Conservation (phyloP, 108 stramenopile species). For the Craspedostauros australis region DNA sequence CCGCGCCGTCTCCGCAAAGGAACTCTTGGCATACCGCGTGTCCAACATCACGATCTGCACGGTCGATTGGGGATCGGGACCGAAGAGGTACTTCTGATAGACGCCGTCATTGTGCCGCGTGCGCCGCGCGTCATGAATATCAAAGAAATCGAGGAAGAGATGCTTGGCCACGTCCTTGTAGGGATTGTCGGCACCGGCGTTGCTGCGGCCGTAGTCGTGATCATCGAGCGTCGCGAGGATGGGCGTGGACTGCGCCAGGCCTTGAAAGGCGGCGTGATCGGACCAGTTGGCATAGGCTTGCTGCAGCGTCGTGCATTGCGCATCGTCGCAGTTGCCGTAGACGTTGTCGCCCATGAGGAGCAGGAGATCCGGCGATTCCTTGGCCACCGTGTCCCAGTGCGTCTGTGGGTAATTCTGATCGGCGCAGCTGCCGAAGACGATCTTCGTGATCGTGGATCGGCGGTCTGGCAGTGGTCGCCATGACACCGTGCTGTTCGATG, state of each 20-base stretch:
- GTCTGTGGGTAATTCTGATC: conserved; percentile 6
- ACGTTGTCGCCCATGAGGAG: conserved; percentile 24
- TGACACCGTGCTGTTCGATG: too few species aligned
- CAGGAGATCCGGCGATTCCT: conserved; percentile 10
- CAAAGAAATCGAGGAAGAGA: conserved; percentile 15
- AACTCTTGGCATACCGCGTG: conserved; percentile 10
- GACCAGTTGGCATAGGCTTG: conserved; percentile 13
- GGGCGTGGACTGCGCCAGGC: background rate
- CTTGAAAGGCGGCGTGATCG: conserved; percentile 15
- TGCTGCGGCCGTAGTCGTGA: conserved; percentile 16
- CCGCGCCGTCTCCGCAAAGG: background rate
- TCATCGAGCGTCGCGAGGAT: conserved; percentile 20
- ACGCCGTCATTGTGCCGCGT: conserved; percentile 10
- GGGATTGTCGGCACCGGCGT: conserved; percentile 6
- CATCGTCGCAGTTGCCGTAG: conserved; percentile 13
- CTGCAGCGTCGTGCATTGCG: conserved; percentile 3
- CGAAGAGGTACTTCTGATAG: conserved; percentile 1
- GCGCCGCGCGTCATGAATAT: conserved; percentile 11
- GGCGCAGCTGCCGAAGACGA: conserved; percentile 18
- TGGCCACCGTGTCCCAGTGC: conserved; percentile 18
- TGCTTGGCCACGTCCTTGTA: conserved; percentile 22
- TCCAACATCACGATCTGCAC: conserved; percentile 23
- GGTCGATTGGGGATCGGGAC: background rate
- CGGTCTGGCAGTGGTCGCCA: conserved; percentile 10
- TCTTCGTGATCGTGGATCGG: background rate